Base-by-base conservation (phyloP, 2,329 filamentous ascomycete species). In the Neodidymelliopsis sp. region DNA sequence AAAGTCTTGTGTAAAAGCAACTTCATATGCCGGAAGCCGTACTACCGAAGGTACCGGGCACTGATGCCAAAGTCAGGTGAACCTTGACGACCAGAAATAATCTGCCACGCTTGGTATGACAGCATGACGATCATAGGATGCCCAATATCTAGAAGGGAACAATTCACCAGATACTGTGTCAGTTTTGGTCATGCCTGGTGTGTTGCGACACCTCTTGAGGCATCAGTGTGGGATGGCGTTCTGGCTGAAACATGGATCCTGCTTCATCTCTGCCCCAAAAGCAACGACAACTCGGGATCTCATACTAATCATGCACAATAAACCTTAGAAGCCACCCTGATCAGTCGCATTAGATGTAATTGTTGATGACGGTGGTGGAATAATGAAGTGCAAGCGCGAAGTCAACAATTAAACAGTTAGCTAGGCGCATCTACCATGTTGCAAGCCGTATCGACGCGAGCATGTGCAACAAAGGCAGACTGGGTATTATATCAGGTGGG, bases 71-170 rank as follows among this genome's bases (percentile, higher is more conserved):
- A 15, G 11, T 15, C 20, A 22, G 15, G 7, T 22, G 22, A 27
- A 28, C 18, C 9, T 10, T 15, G 35, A 20, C 19, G 6, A 12
- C 10, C 24, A 36, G 23, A n/a, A 13, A 19, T 16, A 19, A 27
- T 29, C 31, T 41, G 48, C 41, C 41, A 28, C 48, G 36, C 35
- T 27, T 36, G 41, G 48, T 51, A 46, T 45, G 48, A 51, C 48
- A 44, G 34, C 34, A 44, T 39, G 39, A 19, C n/a, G 15, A 12
- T 4, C 25, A 23, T 16, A 22, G 30, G 34, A 6, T 34, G 18
- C 9, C 6, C 3, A 19, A 40, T 34, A 34, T 39, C 28, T 18
- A 33, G 9, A 28, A 27, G 27, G 9, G n/a, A 9, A 27, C 35
- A 12, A 39, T 39, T 35, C 9, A 18, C 15, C 12, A 27, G 18